Conservation (phyloP, 805 yeast species). For the Lachancea sp. region DNA sequence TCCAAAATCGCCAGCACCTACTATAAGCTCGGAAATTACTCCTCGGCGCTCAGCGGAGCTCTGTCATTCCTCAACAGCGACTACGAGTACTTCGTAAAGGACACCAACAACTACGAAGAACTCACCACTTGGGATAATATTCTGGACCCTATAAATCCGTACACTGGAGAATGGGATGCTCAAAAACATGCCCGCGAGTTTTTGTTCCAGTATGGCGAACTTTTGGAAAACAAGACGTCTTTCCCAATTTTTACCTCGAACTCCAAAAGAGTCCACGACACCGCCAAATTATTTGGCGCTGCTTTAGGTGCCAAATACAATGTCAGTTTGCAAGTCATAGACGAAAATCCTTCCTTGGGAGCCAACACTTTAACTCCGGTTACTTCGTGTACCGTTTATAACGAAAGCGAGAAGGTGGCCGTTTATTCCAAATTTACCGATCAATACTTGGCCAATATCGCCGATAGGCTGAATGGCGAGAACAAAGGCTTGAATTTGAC, state of each 20-base stretch:
- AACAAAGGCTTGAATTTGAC: constrained; percentile 53
- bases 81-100: constrained; percentile 43
- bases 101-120: constrained; percentile 38
- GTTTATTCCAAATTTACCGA: constrained; percentile 17
- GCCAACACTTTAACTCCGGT: constrained; percentile 47
- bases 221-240: constrained; percentile 35
- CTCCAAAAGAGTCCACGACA: constrained; percentile 43
- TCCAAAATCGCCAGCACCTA: constrained; percentile 32
- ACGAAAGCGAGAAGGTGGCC: constrained; percentile 21
- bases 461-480: constrained; percentile 46
- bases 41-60: constrained; percentile 42
- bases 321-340: constrained; percentile 33
- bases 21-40: constrained; percentile 18
- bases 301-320: constrained; percentile 24
- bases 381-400: constrained; percentile 38
- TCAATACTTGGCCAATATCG: constrained; percentile 46
- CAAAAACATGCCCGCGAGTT: constrained; percentile 40
- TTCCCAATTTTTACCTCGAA: constrained; percentile 46
- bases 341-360: constrained; percentile 40
- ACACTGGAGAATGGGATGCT: constrained; percentile 44
- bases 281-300: constrained; percentile 47
- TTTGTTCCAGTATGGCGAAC: constrained; percentile 38
- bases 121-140: constrained; percentile 25
- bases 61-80: constrained; percentile 44
- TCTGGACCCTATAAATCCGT: constrained; percentile 30